Base-by-base conservation (phyloP, 2,329 filamentous ascomycete genomes). In the Metarhizium guizhouense region DNA sequence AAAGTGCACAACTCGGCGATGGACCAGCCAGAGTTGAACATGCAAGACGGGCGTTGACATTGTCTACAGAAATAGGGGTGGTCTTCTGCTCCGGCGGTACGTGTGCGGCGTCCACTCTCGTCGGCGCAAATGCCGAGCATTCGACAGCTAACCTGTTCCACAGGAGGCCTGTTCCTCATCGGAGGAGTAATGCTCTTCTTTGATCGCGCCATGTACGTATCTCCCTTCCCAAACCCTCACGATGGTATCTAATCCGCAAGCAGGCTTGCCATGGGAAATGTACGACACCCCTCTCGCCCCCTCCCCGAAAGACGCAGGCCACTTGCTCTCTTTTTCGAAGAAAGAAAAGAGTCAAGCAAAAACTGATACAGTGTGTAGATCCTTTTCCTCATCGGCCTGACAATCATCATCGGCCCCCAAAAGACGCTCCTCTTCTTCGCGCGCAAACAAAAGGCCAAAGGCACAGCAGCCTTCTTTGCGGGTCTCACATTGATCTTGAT, bases 251-350 rank as follows among this genome's bases (percentile, higher is more conserved):
- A 48, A 29, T 32, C 20, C 20, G 52, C 55, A 43, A 25, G 7
- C 61, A 94, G 89, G 84, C 84, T 99, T 56, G 93, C 93, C 63
- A 97, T 97, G 94, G 94, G 94, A 75, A 97, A 97, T 69, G 88
- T 93, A 81, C 66, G 77, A 36, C 4, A 54, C 47, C 53, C 56
- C 51, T 56, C 52, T 25, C 34, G 16, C 30, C 42, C 20, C n/a
- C 10, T 4, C 5, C 29, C 25, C 32, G n/a, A 49, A 42, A 53
- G 32, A 59, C 52, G 16, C 42, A 25, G 25, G 25, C 25, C 3
- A 6, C 18, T 56, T 60, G 52, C 61, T 53, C 57, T 25, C 25
- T 25, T 25, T 25, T 25, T 25, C 25, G 56, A 56, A 57, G 52
- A 55, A 54, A 54, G 53, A 20, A 42, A 56, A 45, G 3, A 20